phyloP scores from a whole-genome alignment of 2,329 filamentous ascomycete species.

The Penicillium brevicompactum region DNA sequence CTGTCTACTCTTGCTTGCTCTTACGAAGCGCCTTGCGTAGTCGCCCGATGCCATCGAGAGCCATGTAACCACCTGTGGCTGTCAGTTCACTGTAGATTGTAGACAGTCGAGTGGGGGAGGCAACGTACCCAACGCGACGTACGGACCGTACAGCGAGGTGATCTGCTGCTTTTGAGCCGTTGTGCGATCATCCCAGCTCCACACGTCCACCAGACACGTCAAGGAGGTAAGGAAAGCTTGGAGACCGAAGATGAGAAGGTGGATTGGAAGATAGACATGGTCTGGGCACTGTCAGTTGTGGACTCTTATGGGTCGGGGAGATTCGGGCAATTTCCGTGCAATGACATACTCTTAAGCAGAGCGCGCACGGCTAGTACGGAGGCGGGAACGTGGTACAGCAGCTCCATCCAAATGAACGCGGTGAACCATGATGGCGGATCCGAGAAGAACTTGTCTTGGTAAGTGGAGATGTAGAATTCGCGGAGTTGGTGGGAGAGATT shows the following conservation, averaged over 20 bases:
- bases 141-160: constrained; percentile 59
- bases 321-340: neutral
- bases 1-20: constrained; percentile 31
- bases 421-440: constrained; percentile 62
- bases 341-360: constrained; percentile 51
- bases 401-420: constrained; percentile 60
- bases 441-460: constrained; percentile 66
- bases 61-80: constrained; percentile 38
- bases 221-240: constrained; percentile 64
- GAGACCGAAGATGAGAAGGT: constrained; percentile 62
- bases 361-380: constrained; percentile 63
- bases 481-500: constrained; percentile 54
- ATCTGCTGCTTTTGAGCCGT: constrained; percentile 52
- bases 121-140: constrained; percentile 59
- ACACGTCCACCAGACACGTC: constrained; percentile 64
- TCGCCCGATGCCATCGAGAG: constrained; percentile 41
- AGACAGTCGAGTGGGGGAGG: constrained; percentile 29
- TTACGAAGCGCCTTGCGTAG: constrained; percentile 32
- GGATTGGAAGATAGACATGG: constrained; percentile 59
- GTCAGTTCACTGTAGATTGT: constrained; percentile 2
- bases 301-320: neutral
- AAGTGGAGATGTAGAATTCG: constrained; percentile 61
- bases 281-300: constrained; percentile 39
- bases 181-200: constrained; percentile 56
- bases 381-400: constrained; percentile 62